Base-by-base conservation (phyloP, 257 asterid genomes). In the Marsdenia floribunda region DNA sequence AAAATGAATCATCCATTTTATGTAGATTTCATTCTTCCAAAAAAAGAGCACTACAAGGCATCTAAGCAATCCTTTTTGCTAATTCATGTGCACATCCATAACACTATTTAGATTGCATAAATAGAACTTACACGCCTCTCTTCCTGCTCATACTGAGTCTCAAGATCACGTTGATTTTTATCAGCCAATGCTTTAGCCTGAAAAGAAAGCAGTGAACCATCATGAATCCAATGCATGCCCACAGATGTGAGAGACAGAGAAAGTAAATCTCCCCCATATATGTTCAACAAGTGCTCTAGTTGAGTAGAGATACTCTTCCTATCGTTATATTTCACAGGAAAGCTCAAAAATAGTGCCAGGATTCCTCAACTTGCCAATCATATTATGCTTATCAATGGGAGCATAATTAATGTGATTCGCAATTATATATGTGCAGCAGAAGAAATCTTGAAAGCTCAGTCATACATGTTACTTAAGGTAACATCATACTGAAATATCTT, bases 131-230 rank as follows among this genome's bases (percentile, higher is more conserved):
- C 99, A 73, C 75, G 85, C 82, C 82, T 90, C 90, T 92, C 96
- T 46, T 90, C 96, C 85, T 92, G 97, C 85, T 92, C 97, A 75
- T 58, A 77, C 84, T 86, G 97, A 75, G 79, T 78, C 83, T 85
- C 89, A 82, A 83, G 83, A 89, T 94, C 99, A 79, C 99, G 97
- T 79, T 83, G 91, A 81, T 87, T 94, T 87, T 92, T 94, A 86
- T 86, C 93, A 80, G 88, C 91, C 81, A 92, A 88, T 60, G 96
- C 99, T 83, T 85, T 85, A 75, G 90, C 97, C 99, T 94, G 90
- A 69, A 81, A 79, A 82, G 70, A 72, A 54, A 73, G 58, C 26
- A 63, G 35, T 47, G 24, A 59, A 24, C 35, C n/a, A 40, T 29
- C 29, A 65, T 35, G 12, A 64, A 64, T 37, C 49, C 0, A 65